These are phyloP conservation scores for Hypsizygus marmoreus DNA, from an alignment of 768 basidiomycete species.

Conservation along the genomic window DNA sequence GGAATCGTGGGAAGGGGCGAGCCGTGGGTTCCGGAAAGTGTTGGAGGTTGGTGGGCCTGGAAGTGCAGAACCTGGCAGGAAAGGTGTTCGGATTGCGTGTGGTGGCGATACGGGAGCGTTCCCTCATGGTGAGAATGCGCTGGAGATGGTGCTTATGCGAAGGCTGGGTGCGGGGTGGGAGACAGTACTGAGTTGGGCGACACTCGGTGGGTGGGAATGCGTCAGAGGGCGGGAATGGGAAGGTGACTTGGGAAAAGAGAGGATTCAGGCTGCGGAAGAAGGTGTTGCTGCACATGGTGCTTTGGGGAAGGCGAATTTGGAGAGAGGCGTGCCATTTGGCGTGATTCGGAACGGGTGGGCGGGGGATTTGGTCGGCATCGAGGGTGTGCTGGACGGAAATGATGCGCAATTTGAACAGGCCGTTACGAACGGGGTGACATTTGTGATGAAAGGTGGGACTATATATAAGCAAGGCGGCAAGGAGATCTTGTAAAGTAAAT, in stretches of 20 bases:
- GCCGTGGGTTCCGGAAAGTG: constrained; percentile 45
- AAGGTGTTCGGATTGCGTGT: constrained; percentile 43
- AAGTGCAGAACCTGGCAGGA: neutral
- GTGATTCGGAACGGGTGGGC: constrained; percentile 55
- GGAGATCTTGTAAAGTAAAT: neutral
- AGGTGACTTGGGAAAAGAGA: constrained; percentile 18
- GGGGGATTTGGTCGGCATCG: constrained; percentile 46
- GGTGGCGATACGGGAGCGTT: constrained; percentile 71
- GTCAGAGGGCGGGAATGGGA: constrained; percentile 52
- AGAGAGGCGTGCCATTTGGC: constrained; percentile 60
- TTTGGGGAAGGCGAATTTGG: constrained; percentile 29
- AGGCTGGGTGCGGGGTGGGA: constrained; percentile 53
- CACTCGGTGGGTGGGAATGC: constrained; percentile 60
- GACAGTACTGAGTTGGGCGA: constrained; percentile 58
- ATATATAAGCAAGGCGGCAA: constrained; percentile 14
- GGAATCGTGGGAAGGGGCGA: constrained; percentile 39
- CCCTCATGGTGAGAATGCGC: constrained; percentile 58
- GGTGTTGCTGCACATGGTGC: constrained; percentile 7
- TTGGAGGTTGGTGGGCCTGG: constrained; percentile 43
- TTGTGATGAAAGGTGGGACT: constrained; percentile 62
- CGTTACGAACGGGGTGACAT: constrained; percentile 41
- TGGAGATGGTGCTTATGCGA: constrained; percentile 65
- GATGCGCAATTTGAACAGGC: constrained; percentile 44
- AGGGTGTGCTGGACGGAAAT: constrained; percentile 38
- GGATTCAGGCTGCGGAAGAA: constrained; percentile 24